These are phyloP conservation scores for Pyrenophora teres DNA, from an alignment of 2,329 filamentous ascomycete genomes.

Conservation along the genomic window DNA sequence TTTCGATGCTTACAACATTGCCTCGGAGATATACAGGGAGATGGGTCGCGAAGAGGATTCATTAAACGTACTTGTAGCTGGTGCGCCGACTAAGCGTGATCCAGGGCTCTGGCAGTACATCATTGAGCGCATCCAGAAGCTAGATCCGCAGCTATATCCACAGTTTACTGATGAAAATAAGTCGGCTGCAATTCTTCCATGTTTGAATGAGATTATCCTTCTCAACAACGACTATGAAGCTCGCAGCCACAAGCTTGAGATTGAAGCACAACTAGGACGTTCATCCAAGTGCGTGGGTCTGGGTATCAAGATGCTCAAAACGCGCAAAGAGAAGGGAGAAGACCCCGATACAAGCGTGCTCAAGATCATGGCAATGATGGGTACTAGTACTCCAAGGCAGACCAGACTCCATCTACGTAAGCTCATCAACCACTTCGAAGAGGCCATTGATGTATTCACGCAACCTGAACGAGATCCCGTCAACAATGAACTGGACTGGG, in stretches of 20 bases:
- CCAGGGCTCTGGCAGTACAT: conserved; percentile 62
- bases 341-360: conserved; percentile 57
- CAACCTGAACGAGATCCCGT: conserved; percentile 49
- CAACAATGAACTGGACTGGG: conserved; percentile 67
- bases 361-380: conserved; percentile 61
- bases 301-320: conserved; percentile 60
- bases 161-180: conserved; percentile 35
- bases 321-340: conserved; percentile 51
- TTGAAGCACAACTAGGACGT: conserved; percentile 56
- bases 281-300: conserved; percentile 40
- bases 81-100: conserved; percentile 62
- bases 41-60: conserved; percentile 63
- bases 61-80: conserved; percentile 60
- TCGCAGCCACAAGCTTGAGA: conserved; percentile 60
- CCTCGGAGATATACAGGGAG: conserved; percentile 63
- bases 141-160: conserved; percentile 45
- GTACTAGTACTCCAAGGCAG: conserved; percentile 56
- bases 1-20: conserved; percentile 63
- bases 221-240: conserved; percentile 59
- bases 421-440: conserved; percentile 58
- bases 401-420: conserved; percentile 53
- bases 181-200: conserved; percentile 35
- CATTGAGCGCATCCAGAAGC: conserved; percentile 58
- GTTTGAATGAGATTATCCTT: conserved; percentile 55
- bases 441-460: conserved; percentile 56